These are phyloP conservation scores for Leptographium lundbergii DNA, from an alignment of 2,329 filamentous ascomycete genomes.

Conservation along the genomic window DNA sequence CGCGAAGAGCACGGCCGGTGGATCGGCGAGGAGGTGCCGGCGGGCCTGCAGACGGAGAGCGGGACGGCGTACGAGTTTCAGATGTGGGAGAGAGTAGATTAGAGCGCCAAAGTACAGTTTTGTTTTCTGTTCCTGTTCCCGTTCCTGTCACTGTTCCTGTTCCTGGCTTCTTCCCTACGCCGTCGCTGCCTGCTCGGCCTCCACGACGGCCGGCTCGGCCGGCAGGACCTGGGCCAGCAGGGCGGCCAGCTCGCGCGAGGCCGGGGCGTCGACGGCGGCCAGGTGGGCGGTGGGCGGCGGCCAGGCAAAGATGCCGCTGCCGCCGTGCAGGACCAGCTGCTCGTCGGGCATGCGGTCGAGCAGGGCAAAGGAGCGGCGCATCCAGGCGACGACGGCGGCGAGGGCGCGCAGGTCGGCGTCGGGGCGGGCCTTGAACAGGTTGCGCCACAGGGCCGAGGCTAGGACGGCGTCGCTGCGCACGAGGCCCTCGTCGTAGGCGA, in stretches of 20 bases:
- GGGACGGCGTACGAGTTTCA: conserved; percentile 57
- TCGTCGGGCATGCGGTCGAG: conserved; percentile 39
- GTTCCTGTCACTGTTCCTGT: no score
- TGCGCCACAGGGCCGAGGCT: conserved; percentile 81
- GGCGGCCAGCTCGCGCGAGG: conserved; percentile 23
- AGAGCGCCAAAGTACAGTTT: not conserved
- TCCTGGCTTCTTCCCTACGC: no score
- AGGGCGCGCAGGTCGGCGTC: conserved; percentile 37
- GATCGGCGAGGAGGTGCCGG: conserved; percentile 51
- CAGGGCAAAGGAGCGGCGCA: conserved; percentile 33
- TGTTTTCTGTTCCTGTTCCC: no score
- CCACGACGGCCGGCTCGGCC: not conserved
- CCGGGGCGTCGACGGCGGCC: conserved; percentile 26
- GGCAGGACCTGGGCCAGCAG: conserved; percentile 12
- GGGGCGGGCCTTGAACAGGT: conserved; percentile 63
- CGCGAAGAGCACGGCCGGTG: conserved; percentile 45
- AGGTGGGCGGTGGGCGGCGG: conserved; percentile 23
- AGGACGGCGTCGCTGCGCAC: conserved; percentile 65
- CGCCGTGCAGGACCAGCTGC: conserved; percentile 18
- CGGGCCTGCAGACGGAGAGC: conserved; percentile 47
- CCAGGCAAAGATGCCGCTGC: conserved; percentile 29
- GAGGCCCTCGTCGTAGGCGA: conserved; percentile 75
- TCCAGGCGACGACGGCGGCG: conserved; percentile 44
- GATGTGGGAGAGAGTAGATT: conserved; percentile 51
- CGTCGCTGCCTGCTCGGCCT: conserved; percentile 1